Evolutionary conservation across 2,329 filamentous ascomycete genomes (phyloP).

Genomic region (Cordyceps pruinosa): DNA sequence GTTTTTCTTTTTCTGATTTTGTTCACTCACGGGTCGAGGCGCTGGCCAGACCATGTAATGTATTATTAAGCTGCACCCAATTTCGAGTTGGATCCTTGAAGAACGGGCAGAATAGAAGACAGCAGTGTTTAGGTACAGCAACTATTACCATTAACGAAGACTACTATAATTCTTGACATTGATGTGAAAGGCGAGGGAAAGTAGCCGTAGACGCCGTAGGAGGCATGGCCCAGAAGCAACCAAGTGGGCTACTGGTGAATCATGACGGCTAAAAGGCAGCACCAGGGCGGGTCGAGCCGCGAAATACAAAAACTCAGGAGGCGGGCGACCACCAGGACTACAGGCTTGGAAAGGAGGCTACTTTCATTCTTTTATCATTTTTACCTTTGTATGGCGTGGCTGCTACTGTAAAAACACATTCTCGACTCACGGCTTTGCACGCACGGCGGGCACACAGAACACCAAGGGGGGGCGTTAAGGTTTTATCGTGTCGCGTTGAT

Average conservation of each 20-base stretch:
- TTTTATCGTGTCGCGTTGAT: too few relatives aligned
- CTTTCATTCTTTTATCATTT: too few relatives aligned
- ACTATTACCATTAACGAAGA: background rate
- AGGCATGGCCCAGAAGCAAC: background rate
- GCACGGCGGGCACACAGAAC: too few relatives aligned
- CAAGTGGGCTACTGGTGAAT: constrained; percentile 3
- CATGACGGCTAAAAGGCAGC: background rate
- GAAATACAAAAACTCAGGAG: background rate
- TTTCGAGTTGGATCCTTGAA: background rate
- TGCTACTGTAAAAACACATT: background rate
- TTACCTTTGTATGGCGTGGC: too few relatives aligned
- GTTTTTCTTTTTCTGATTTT: background rate
- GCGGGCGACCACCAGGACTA: background rate
- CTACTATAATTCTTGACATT: background rate
- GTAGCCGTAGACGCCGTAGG: background rate
- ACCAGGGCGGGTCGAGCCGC: constrained; percentile 6
- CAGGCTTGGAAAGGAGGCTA: background rate
- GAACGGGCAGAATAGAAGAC: background rate
- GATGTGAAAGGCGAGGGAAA: too few relatives aligned
- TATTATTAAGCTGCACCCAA: background rate
- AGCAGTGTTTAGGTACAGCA: background rate
- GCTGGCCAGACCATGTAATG: background rate
- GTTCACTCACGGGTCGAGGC: background rate
- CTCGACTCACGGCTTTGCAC: too few relatives aligned
- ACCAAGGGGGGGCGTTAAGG: too few relatives aligned